These are phyloP conservation scores for Durotheca rogersii DNA, from an alignment of 495 filamentous ascomycete genomes.

Conservation along the genomic window DNA sequence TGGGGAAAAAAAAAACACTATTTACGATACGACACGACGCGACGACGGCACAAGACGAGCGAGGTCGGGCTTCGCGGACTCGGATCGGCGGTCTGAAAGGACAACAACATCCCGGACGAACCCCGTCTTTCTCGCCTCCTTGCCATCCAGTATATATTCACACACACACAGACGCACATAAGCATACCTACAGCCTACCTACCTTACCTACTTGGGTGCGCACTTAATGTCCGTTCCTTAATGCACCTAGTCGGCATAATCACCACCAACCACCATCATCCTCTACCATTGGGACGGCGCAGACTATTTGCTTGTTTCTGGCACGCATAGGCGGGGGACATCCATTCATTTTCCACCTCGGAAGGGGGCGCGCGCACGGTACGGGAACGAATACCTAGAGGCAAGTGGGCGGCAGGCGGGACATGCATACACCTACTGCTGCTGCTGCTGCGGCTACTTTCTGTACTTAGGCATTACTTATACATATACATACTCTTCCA, in stretches of 20 bases:
- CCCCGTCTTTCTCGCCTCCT: constrained; percentile 1
- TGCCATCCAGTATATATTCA: neutral
- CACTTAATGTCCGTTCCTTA: constrained; percentile 31
- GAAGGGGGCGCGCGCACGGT: no score
- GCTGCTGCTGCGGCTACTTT: no score
- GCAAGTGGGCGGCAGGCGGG: no score
- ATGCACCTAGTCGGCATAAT: no score
- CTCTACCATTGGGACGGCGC: no score
- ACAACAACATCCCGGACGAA: neutral
- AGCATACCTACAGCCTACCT: constrained; percentile 1
- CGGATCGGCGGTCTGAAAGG: neutral
- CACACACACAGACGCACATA: neutral
- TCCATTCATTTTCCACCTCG: no score
- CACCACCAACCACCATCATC: constrained; percentile 2
- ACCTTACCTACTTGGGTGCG: no score
- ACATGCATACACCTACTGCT: no score
- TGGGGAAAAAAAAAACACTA: neutral
- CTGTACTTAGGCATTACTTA: no score
- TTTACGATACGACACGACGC: neutral
- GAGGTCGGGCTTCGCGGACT: neutral
- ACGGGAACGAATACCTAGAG: no score
- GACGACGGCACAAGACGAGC: neutral
- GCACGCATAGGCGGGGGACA: no score
- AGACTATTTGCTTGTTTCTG: neutral
- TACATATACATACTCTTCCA: no score